Conservation (phyloP, 2,329 filamentous ascomycete genomes). For the Piedraia hortae region DNA sequence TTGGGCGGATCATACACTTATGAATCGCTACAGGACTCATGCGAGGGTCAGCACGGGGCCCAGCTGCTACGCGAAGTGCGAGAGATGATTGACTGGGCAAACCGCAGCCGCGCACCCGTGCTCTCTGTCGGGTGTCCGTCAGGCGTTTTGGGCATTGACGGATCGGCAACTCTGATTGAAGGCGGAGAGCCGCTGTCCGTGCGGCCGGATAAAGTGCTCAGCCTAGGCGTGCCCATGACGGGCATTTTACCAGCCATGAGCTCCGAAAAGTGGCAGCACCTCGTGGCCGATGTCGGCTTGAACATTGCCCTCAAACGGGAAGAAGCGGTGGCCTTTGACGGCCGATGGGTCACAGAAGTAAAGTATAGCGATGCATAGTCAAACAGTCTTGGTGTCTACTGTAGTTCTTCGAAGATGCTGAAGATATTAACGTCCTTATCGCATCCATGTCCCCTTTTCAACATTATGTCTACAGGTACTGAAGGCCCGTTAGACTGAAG, state of each 20-base stretch:
- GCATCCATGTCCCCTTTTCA: too few species aligned
- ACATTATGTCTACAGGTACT: too few species aligned
- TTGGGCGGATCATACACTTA: conserved; percentile 73
- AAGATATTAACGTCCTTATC: too few species aligned
- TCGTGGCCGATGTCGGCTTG: conserved; percentile 67
- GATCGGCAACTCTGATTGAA: conserved; percentile 36
- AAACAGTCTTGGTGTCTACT: too few species aligned
- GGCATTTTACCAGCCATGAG: conserved; percentile 56
- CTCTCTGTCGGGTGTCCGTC: conserved; percentile 78
- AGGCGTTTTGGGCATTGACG: conserved; percentile 56
- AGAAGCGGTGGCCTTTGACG: conserved; percentile 67
- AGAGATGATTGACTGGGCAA: conserved; percentile 81
- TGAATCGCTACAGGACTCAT: conserved; percentile 45
- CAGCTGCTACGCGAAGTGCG: conserved; percentile 64
- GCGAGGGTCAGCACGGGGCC: conserved; percentile 7
- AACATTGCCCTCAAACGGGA: conserved; percentile 61
- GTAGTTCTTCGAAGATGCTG: too few species aligned
- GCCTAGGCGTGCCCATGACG: conserved; percentile 63
- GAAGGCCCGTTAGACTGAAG: too few species aligned
- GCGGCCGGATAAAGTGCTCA: conserved; percentile 55
- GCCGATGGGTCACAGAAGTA: conserved; percentile 46
- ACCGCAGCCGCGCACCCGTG: conserved; percentile 57
- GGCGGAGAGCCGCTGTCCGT: conserved; percentile 57
- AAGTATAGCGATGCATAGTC: too few species aligned
- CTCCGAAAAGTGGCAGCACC: conserved; percentile 44